A percentile compares a stretch with the other conserved stretches of the same genome.
Conservation (phyloP, 2,329 filamentous ascomycete genomes). For the Magnaporthales sp. region DNA sequence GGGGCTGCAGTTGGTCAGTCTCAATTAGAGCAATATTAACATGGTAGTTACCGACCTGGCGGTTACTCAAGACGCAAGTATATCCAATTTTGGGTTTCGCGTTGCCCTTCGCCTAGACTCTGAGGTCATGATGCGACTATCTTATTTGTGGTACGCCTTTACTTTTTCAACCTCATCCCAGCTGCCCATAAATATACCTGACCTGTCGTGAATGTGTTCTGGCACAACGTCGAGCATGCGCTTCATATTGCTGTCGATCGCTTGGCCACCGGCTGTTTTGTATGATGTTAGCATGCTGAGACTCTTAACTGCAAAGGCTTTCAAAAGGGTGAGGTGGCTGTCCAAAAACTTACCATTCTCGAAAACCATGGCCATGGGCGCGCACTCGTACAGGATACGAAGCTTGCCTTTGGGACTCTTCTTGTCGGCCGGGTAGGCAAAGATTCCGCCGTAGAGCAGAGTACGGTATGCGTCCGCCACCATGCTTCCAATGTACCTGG, state of each 20-base stretch:
- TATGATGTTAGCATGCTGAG: background rate
- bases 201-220: conserved; percentile 88
- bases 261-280: conserved; percentile 72
- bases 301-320: background rate
- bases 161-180: conserved; percentile 95
- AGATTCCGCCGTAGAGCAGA: conserved; percentile 89
- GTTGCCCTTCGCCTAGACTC: background rate
- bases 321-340: background rate
- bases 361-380: conserved; percentile 97
- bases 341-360: conserved; percentile 69
- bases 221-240: conserved; percentile 85
- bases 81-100: background rate
- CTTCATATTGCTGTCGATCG: conserved; percentile 82
- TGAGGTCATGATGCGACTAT: background rate
- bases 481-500: conserved; percentile 96
- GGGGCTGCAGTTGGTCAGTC: background rate
- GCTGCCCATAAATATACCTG: conserved; percentile 93
- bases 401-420: conserved; percentile 99
- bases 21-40: background rate
- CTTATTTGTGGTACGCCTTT: conserved; percentile 64
- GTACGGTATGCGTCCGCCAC: conserved; percentile 97
- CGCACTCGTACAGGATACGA: conserved; percentile 94
- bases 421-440: conserved; percentile 95
- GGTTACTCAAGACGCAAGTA: background rate
- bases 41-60: background rate